Evolutionary conservation across 2,329 filamentous ascomycete species (phyloP).

Genomic region (Emmonsiellopsis sp.): DNA sequence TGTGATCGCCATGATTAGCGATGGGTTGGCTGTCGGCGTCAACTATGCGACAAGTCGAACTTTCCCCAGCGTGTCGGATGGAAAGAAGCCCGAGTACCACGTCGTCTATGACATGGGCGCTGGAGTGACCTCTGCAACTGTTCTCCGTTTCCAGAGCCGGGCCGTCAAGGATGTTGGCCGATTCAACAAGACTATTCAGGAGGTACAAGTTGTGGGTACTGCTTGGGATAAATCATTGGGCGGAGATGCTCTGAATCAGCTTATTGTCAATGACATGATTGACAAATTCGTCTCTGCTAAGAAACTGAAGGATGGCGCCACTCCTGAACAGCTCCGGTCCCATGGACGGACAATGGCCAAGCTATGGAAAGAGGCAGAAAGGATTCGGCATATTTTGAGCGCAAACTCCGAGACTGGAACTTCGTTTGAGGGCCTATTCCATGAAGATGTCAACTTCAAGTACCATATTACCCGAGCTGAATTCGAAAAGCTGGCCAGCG

Average conservation of each 20-base stretch:
- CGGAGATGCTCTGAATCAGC: constrained; percentile 77
- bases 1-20: constrained; percentile 74
- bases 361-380: constrained; percentile 87
- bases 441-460: constrained; percentile 86
- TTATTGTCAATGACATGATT: constrained; percentile 86
- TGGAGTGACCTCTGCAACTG: constrained; percentile 81
- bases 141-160: constrained; percentile 82
- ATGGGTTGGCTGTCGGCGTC: constrained; percentile 83
- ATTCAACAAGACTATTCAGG: constrained; percentile 93
- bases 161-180: constrained; percentile 85
- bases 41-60: constrained; percentile 90
- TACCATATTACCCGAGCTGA: constrained; percentile 74
- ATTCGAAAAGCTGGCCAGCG: constrained; percentile 70
- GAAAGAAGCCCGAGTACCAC: constrained; percentile 81
- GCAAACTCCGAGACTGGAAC: constrained; percentile 76
- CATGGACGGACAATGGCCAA: constrained; percentile 83
- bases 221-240: constrained; percentile 88
- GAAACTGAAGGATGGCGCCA: constrained; percentile 36
- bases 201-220: constrained; percentile 77
- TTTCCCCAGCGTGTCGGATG: constrained; percentile 76
- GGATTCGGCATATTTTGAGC: constrained; percentile 78
- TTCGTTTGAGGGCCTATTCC: constrained; percentile 74
- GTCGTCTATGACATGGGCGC: constrained; percentile 97
- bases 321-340: constrained; percentile 42
- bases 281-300: constrained; percentile 64